phyloP scores from a whole-genome alignment of 1,284 basidiomycete species.

The Sphaerobolus stellatus region DNA sequence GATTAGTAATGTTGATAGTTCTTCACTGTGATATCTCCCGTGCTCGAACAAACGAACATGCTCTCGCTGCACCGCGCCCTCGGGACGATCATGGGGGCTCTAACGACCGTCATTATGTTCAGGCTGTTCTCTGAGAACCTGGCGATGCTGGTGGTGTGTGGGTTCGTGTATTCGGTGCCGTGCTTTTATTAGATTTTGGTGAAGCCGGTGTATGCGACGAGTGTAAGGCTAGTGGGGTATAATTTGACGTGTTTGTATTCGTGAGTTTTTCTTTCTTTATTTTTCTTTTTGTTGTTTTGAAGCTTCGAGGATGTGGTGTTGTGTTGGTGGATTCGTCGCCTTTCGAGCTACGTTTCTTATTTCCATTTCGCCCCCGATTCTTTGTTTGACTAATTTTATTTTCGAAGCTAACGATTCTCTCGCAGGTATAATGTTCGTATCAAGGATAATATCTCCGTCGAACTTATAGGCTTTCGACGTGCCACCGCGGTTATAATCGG shows the following conservation, averaged over 20 bases:
- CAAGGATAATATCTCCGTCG: constrained; percentile 65
- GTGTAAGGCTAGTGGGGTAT: constrained; percentile 84
- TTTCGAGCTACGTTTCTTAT: too few species aligned
- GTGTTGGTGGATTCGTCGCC: too few species aligned
- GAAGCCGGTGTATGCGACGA: constrained; percentile 75
- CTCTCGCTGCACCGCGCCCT: constrained; percentile 74
- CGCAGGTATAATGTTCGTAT: constrained; percentile 80
- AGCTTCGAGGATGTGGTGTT: too few species aligned
- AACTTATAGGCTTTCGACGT: constrained; percentile 74
- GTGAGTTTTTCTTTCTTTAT: constrained; percentile 40
- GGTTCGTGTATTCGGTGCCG: constrained; percentile 88
- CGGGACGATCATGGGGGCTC: constrained; percentile 81
- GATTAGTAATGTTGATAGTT: constrained; percentile 51
- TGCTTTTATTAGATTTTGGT: constrained; percentile 91
- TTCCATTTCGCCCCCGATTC: background rate
- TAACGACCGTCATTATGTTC: constrained; percentile 72
- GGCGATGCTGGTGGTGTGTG: constrained; percentile 74
- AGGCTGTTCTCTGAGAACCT: constrained; percentile 76
- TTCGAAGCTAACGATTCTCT: constrained; percentile 8
- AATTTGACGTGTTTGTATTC: constrained; percentile 90
- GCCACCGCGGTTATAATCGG: constrained; percentile 83
- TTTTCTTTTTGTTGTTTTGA: background rate
- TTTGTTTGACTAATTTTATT: too few species aligned
- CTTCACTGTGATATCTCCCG: constrained; percentile 87
- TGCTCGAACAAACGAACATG: constrained; percentile 85